Evolutionary conservation across 176 grass and related monocot genomes (phyloP).

Genomic region (Guadua angustifolia): DNA sequence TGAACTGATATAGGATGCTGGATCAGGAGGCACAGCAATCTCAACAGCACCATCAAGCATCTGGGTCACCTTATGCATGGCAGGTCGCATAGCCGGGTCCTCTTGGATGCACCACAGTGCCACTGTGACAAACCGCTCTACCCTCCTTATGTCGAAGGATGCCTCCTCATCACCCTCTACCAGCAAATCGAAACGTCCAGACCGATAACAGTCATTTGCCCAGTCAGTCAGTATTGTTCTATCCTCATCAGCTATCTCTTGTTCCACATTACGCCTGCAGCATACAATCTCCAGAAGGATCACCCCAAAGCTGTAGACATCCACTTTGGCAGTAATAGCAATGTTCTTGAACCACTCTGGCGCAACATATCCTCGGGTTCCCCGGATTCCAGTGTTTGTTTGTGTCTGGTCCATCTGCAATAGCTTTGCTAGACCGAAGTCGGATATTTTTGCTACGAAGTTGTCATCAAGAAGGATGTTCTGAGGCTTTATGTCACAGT

Average conservation of each 20-base stretch:
- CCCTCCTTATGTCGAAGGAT: too few species aligned
- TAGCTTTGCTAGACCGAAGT: slow-evolving; percentile 45
- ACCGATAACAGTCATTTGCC: neutral
- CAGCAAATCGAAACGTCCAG: too few species aligned
- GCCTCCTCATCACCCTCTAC: too few species aligned
- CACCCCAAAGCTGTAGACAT: slow-evolving; percentile 51
- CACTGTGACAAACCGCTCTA: slow-evolving; percentile 34
- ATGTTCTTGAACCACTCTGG: slow-evolving; percentile 57
- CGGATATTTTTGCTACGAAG: slow-evolving; percentile 4
- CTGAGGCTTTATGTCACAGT: slow-evolving; percentile 59
- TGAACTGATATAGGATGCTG: slow-evolving; percentile 3
- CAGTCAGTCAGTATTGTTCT: slow-evolving; percentile 37
- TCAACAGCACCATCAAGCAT: slow-evolving; percentile 52
- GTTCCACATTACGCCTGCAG: slow-evolving; percentile 31
- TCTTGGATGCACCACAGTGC: slow-evolving; percentile 46
- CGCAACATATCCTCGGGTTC: slow-evolving; percentile 35
- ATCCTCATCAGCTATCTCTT: slow-evolving; percentile 4
- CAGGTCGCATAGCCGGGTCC: slow-evolving; percentile 32
- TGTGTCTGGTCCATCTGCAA: slow-evolving; percentile 43
- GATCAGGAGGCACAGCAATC: slow-evolving; percentile 45
- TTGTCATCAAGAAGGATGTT: slow-evolving; percentile 51
- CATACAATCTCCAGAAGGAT: slow-evolving; percentile 52
- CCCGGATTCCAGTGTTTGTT: slow-evolving; percentile 29
- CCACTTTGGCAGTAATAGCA: slow-evolving; percentile 39
- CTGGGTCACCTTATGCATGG: slow-evolving; percentile 41